A percentile compares a stretch with the other conserved stretches of the same genome.
phyloP scores from a whole-genome alignment of 2,329 filamentous ascomycete genomes.

The Phialophora chinensis region DNA sequence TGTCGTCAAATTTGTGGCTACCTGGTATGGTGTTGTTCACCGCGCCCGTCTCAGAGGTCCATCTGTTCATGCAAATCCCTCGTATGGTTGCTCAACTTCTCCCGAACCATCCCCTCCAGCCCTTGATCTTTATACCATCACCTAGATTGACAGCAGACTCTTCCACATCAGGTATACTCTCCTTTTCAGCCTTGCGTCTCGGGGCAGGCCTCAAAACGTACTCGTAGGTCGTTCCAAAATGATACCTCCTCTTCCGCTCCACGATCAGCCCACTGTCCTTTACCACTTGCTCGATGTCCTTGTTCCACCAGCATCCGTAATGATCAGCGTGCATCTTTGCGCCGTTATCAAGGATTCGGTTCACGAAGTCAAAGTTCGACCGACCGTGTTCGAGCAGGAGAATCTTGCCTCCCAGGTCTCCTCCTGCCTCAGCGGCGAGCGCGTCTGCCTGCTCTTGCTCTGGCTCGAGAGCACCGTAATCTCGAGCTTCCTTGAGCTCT shows the following conservation, averaged over 20 bases:
- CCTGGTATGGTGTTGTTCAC: background rate
- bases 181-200: background rate
- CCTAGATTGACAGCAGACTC: background rate
- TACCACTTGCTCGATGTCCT: constrained; percentile 57
- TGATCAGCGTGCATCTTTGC: constrained; percentile 55
- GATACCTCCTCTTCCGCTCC: constrained; percentile 51
- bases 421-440: constrained; percentile 11
- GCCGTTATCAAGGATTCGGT: constrained; percentile 54
- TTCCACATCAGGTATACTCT: background rate
- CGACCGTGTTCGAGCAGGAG: constrained; percentile 58
- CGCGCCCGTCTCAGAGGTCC: background rate
- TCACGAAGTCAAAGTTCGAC: constrained; percentile 55
- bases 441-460: constrained; percentile 19
- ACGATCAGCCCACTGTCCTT: constrained; percentile 54
- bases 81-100: background rate
- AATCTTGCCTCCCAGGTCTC: constrained; percentile 47
- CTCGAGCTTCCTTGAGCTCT: constrained; percentile 44
- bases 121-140: background rate
- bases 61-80: background rate
- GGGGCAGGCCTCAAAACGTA: constrained; percentile 38
- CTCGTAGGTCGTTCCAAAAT: constrained; percentile 57
- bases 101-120: constrained; percentile 11
- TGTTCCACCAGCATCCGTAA: constrained; percentile 62
- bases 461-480: constrained; percentile 46
- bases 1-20: background rate